Percentiles rank a stretch among this genome's conserved stretches.
phyloP scores from a whole-genome alignment of 176 grass and related monocot genomes.

The Zea luxurians region DNA sequence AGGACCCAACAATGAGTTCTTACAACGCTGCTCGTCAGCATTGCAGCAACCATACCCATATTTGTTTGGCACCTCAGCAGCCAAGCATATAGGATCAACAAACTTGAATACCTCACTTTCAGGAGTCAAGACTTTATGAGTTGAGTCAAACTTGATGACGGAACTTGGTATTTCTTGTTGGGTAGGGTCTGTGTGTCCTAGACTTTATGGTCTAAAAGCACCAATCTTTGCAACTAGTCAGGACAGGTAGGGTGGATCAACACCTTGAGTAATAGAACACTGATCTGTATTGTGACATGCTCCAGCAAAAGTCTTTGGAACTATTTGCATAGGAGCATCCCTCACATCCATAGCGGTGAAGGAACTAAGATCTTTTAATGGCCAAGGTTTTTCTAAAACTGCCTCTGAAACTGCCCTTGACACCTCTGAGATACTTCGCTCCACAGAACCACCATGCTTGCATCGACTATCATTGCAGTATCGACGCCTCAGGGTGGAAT shows the following conservation, averaged over 20 bases:
- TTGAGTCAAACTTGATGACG: conserved; percentile 28
- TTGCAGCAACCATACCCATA: conserved; percentile 79
- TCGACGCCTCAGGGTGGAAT: conserved; percentile 85
- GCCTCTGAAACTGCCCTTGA: conserved; percentile 49
- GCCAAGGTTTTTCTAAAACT: conserved; percentile 51
- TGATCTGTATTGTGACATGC: conserved; percentile 18
- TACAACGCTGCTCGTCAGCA: conserved; percentile 23
- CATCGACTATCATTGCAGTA: conserved; percentile 46
- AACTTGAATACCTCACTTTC: conserved; percentile 53
- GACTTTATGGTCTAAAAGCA: conserved; percentile 78
- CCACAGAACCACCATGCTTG: conserved; percentile 36
- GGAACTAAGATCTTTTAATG: conserved; percentile 45
- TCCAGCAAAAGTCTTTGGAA: conserved; percentile 36
- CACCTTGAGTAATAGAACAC: conserved; percentile 30
- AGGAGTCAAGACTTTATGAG: conserved; percentile 41
- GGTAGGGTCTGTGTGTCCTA: conserved; percentile 19
- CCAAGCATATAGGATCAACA: conserved; percentile 40
- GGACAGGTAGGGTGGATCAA: conserved; percentile 67
- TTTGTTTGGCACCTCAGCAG: conserved; percentile 67
- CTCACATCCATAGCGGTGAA: conserved; percentile 40
- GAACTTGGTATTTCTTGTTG: conserved; percentile 31
- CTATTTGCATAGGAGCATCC: conserved; percentile 41
- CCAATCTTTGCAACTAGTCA: conserved; percentile 72
- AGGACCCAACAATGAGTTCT: conserved; percentile 73
- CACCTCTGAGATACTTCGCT: conserved; percentile 41